These are phyloP conservation scores for Zymoseptoria ardabiliae DNA, from an alignment of 2,329 filamentous ascomycete species.

Conservation along the genomic window DNA sequence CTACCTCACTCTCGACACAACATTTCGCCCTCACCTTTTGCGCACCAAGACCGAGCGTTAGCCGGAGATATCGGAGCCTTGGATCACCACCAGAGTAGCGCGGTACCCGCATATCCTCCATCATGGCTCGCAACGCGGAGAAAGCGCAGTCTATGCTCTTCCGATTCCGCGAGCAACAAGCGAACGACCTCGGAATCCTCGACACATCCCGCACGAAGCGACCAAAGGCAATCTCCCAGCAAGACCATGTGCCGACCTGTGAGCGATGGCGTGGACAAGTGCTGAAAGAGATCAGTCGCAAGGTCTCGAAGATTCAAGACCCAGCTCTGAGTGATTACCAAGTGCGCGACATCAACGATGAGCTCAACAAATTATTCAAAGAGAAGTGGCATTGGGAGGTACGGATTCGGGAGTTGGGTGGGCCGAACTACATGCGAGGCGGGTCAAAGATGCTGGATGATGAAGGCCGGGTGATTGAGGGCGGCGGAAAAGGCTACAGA, in stretches of 20 bases:
- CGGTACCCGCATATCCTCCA: background rate
- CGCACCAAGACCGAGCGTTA: too few species aligned
- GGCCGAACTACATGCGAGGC: conserved; percentile 90
- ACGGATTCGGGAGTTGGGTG: conserved; percentile 90
- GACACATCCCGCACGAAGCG: conserved; percentile 84
- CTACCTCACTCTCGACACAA: too few species aligned
- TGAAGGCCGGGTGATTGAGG: conserved; percentile 49
- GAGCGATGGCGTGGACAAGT: conserved; percentile 99
- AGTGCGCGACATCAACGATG: conserved; percentile 95
- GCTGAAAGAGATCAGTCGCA: conserved; percentile 92
- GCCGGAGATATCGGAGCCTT: too few species aligned
- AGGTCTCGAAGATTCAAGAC: conserved; percentile 94
- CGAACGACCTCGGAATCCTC: conserved; percentile 90
- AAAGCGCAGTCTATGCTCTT: conserved; percentile 99
- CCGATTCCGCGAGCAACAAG: conserved; percentile 96
- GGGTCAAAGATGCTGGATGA: conserved; percentile 47
- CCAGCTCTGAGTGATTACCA: conserved; percentile 87
- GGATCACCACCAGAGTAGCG: background rate
- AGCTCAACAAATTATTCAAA: conserved; percentile 98
- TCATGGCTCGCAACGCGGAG: conserved; percentile 83
- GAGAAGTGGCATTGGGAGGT: conserved; percentile 99
- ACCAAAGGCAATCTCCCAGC: conserved; percentile 81
- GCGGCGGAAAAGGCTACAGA: conserved; percentile 80
- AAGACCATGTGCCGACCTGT: conserved; percentile 75
- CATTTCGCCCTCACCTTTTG: too few species aligned